Evolutionary conservation across 2,329 filamentous ascomycete species (phyloP).

Genomic region (Colletotrichum sp.): DNA sequence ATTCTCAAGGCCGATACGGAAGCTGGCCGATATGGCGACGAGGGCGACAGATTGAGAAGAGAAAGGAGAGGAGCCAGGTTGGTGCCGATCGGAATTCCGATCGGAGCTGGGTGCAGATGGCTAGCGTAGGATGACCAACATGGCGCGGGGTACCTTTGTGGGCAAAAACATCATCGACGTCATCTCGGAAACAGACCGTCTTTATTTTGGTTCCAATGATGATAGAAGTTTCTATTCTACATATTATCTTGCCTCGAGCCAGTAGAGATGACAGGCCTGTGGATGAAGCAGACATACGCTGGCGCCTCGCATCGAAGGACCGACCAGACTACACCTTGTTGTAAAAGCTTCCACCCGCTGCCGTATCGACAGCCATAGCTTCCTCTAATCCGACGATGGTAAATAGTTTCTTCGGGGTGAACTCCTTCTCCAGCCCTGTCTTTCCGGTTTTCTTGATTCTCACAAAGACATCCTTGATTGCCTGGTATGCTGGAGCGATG

Average conservation of each 20-base stretch:
- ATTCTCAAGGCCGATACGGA: not conserved
- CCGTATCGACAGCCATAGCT: not conserved
- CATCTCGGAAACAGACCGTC: not conserved
- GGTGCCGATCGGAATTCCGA: not conserved
- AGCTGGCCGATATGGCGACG: not conserved
- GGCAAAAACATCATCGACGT: not conserved
- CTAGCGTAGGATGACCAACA: not conserved
- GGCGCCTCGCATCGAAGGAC: fast-evolving
- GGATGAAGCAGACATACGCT: not conserved
- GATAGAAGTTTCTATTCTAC: not conserved
- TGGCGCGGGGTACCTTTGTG: not conserved
- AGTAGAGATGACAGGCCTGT: not conserved
- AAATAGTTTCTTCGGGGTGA: not conserved
- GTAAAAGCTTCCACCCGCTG: not conserved
- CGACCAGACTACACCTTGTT: not conserved
- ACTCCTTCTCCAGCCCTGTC: not conserved
- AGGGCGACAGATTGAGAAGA: not conserved
- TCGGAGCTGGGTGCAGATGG: not conserved
- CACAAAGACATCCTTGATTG: not conserved
- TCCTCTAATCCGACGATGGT: not conserved
- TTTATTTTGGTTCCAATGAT: not conserved
- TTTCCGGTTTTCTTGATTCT: not conserved
- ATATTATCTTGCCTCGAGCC: fast-evolving
- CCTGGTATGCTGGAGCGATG: not conserved
- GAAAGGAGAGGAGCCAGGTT: not conserved